Conservation (phyloP, 805 yeast species). For the Spathaspora girioi region DNA sequence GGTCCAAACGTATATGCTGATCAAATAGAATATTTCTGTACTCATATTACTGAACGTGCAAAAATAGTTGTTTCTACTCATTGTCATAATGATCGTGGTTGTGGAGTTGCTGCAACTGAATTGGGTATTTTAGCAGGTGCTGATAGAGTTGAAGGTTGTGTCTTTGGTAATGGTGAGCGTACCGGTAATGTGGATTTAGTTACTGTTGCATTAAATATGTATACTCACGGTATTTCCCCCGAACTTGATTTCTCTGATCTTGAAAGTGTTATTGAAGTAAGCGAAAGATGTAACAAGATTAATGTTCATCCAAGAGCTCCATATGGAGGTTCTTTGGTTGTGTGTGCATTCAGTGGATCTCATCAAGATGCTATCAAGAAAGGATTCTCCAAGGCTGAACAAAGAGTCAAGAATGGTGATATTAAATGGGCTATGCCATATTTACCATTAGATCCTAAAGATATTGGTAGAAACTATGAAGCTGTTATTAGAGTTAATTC, state of each 20-base stretch:
- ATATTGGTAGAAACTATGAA: slow-evolving; percentile 76
- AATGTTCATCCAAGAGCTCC: slow-evolving; percentile 75
- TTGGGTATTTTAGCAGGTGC: slow-evolving; percentile 79
- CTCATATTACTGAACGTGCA: slow-evolving; percentile 66
- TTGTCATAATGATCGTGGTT: slow-evolving; percentile 78
- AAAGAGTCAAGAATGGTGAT: slow-evolving; percentile 31
- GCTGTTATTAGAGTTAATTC: slow-evolving; percentile 82
- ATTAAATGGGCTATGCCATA: slow-evolving; percentile 65
- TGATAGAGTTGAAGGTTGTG: slow-evolving; percentile 80
- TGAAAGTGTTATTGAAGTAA: slow-evolving; percentile 61
- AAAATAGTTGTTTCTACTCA: slow-evolving; percentile 68
- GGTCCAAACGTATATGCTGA: slow-evolving; percentile 77
- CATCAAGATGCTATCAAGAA: slow-evolving; percentile 72
- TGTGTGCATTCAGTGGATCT: slow-evolving; percentile 73
- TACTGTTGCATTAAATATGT: slow-evolving; percentile 72
- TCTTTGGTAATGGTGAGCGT: slow-evolving; percentile 82
- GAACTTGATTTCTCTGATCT: slow-evolving; percentile 68
- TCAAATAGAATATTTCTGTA: slow-evolving; percentile 72
- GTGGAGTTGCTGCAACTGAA: slow-evolving; percentile 82
- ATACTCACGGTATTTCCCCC: slow-evolving; percentile 75
- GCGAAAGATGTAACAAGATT: slow-evolving; percentile 75
- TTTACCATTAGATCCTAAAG: slow-evolving; percentile 77
- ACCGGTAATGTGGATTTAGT: slow-evolving; percentile 80
- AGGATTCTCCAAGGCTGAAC: slow-evolving; percentile 54
- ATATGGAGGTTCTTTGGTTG: slow-evolving; percentile 76